Percentiles rank a stretch among this genome's conserved stretches.
phyloP scores from a whole-genome alignment of 179 eudicot genomes.

The Silene vulgaris region DNA sequence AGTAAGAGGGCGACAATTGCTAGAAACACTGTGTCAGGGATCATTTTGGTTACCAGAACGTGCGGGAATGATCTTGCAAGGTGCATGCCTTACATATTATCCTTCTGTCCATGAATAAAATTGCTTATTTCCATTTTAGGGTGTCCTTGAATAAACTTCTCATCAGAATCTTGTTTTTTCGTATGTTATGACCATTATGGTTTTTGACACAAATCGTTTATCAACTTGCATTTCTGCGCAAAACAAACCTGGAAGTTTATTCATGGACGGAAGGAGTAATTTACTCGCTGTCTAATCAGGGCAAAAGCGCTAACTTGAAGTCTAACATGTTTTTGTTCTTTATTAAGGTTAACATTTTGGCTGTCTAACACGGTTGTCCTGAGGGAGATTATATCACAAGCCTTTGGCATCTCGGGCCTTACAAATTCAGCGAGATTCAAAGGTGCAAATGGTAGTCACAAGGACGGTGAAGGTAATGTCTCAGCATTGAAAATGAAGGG shows the following conservation, averaged over 20 bases:
- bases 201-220: too few relatives aligned
- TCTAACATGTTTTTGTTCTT: constrained; percentile 20
- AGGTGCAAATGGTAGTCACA: constrained; percentile 26
- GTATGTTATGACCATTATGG: neutral
- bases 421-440: constrained; percentile 20
- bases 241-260: too few relatives aligned
- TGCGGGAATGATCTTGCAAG: constrained; percentile 90
- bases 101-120: too few relatives aligned
- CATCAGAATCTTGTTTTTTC: too few relatives aligned
- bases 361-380: constrained; percentile 76
- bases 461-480: constrained; percentile 30
- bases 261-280: too few relatives aligned
- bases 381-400: constrained; percentile 67
- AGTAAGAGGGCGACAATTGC: constrained; percentile 62
- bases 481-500: constrained; percentile 38
- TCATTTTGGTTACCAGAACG: constrained; percentile 69
- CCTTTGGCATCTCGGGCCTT: constrained; percentile 57
- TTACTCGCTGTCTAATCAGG: neutral
- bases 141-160: too few relatives aligned
- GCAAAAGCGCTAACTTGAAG: neutral
- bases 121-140: too few relatives aligned
- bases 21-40: constrained; percentile 71
- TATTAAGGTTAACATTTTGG: constrained; percentile 83
- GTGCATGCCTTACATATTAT: constrained; percentile 28
- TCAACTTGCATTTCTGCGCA: too few relatives aligned